These are phyloP conservation scores for Pythium pyrilobum DNA, from an alignment of 352 stramenopile genomes.

Conservation along the genomic window DNA sequence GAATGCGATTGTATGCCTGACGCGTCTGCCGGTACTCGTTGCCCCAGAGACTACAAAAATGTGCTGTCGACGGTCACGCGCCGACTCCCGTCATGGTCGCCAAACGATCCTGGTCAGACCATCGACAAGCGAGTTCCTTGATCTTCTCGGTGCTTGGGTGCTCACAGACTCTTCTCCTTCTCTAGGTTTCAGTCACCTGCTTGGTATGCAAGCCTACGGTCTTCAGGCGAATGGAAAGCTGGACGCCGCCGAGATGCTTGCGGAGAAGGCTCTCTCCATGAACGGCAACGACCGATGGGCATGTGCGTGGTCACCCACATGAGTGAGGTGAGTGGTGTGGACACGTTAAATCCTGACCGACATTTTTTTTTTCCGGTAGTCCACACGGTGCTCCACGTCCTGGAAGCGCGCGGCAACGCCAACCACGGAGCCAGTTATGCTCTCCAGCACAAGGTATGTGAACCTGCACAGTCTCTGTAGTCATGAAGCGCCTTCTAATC, in stretches of 20 bases:
- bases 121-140: background rate
- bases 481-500: background rate
- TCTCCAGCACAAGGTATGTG: conserved; percentile 62
- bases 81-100: conserved; percentile 69
- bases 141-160: background rate
- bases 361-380: conserved; percentile 27
- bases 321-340: background rate
- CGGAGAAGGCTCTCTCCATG: conserved; percentile 80
- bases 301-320: conserved; percentile 37
- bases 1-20: too few relatives aligned
- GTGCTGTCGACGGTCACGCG: conserved; percentile 66
- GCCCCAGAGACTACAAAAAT: conserved; percentile 78
- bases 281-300: conserved; percentile 82
- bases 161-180: background rate
- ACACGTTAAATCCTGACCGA: background rate
- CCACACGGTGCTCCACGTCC: conserved; percentile 71
- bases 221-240: conserved; percentile 58
- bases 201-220: conserved; percentile 83
- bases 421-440: conserved; percentile 82
- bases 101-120: conserved; percentile 41
- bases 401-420: conserved; percentile 73
- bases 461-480: background rate
- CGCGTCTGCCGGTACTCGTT: too few relatives aligned
- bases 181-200: conserved; percentile 64
- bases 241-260: conserved; percentile 59